A percentile compares a stretch with the other conserved stretches of the same genome.
Evolutionary conservation across 2,329 filamentous ascomycete species (phyloP).

Genomic region (Aurifilum marmelostoma): DNA sequence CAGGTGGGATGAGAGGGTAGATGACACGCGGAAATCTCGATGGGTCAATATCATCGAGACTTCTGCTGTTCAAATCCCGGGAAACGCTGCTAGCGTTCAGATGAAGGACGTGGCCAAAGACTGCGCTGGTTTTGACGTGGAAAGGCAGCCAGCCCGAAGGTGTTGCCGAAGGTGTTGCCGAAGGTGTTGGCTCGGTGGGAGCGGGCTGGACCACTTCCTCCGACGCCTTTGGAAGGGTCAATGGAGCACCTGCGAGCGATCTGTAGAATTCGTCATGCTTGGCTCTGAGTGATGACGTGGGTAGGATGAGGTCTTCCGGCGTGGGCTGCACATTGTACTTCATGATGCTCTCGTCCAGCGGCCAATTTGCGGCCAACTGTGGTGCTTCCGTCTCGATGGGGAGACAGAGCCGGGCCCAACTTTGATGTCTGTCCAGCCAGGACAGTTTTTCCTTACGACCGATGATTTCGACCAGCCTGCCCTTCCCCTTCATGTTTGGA

Average conservation of each 20-base stretch:
- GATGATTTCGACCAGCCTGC: conserved; percentile 39
- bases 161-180: too few relatives aligned
- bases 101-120: conserved; percentile 58
- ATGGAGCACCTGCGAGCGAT: conserved; percentile 7
- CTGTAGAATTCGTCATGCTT: conserved; percentile 11
- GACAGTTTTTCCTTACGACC: conserved; percentile 37
- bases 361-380: background rate
- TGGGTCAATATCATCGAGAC: conserved; percentile 23
- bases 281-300: conserved; percentile 7
- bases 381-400: conserved; percentile 12
- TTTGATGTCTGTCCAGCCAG: conserved; percentile 42
- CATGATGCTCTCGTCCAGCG: conserved; percentile 12
- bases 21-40: conserved; percentile 33
- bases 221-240: conserved; percentile 7
- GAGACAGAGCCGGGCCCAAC: conserved; percentile 39
- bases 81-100: conserved; percentile 28
- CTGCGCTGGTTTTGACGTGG: conserved; percentile 37
- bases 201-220: conserved; percentile 1
- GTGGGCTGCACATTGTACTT: conserved; percentile 21
- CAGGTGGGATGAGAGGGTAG: conserved; percentile 51
- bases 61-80: conserved; percentile 18
- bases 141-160: conserved; percentile 27
- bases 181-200: conserved; percentile 16
- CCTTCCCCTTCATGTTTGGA: conserved; percentile 21
- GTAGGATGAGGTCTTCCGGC: conserved; percentile 23